Evolutionary conservation across 148 eudicot genomes (phyloP), one percentile per base, ranked within the genome.

Genomic region (Beta vulgaris): DNA sequence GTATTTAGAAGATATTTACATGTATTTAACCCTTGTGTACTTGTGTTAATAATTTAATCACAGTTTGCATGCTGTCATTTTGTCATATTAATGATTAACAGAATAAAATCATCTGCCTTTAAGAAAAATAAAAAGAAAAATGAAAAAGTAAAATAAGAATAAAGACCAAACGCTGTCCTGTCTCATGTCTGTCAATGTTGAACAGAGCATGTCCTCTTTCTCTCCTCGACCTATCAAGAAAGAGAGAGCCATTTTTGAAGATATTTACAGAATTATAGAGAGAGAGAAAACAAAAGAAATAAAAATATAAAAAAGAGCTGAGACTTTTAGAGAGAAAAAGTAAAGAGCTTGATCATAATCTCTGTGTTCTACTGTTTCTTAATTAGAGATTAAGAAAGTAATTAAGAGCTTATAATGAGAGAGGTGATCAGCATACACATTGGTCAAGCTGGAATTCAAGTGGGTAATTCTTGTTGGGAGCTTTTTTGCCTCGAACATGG

Each of bases 391-490:
- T n/a, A n/a, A n/a, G n/a, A n/a, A n/a, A n/a, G n/a, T n/a, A n/a
- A n/a, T n/a, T n/a, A n/a, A n/a, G n/a, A n/a, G 64, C 58, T 63
- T 37, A 69, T 44, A 34, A 86, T 86, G 89, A 86, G 89, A 11
- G 89, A 86, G 49, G 69, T 86, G 8, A 78, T 86, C 34, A 86
- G 87, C 49, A 69, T 86, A 48, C 89, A 86, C 65, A 84, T 86
- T 32, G 89, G 89, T 60, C 89, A 86, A 74, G 89, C 89, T 43
- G 89, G 89, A 49, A 86, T 86, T 82, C 89, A 86, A 76, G 89
- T 86, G 63, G 89, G 89, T 16, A 86, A 86, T 84, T 77, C 89
- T 35, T 86, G 89, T 75, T 86, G 89, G 89, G 89, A 86, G 66
- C 87, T 86, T 40, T 86, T 81, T 53, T 86, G 89, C 69, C 89